phyloP scores from a whole-genome alignment of 2,329 filamentous ascomycete species.

The Sphaerulina musiva region DNA sequence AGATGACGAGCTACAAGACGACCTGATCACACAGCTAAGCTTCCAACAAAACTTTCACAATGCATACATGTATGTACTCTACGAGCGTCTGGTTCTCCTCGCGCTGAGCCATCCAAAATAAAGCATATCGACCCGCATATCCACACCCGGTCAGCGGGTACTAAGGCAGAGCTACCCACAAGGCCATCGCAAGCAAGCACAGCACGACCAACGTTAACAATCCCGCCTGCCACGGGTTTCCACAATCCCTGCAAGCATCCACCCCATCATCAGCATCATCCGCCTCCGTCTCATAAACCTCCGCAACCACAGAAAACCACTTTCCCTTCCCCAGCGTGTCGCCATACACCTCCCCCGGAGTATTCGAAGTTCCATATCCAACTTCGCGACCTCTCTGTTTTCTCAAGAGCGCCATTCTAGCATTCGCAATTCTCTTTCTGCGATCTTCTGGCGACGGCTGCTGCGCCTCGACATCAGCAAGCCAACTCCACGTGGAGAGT shows the following conservation, averaged over 20 bases:
- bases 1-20: too few relatives aligned
- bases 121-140: neutral
- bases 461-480: slow-evolving; percentile 3
- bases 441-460: neutral
- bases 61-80: too few relatives aligned
- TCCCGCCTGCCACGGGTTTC: slow-evolving; percentile 2
- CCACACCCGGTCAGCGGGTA: neutral
- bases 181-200: neutral
- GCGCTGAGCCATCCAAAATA: neutral
- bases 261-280: neutral
- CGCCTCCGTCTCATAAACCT: neutral
- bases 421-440: neutral
- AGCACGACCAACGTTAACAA: neutral
- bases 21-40: too few relatives aligned
- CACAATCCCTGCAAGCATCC: neutral
- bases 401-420: neutral
- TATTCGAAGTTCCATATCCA: neutral
- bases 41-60: too few relatives aligned
- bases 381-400: neutral
- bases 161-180: neutral
- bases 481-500: neutral
- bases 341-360: neutral
- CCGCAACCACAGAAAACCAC: neutral
- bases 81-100: too few relatives aligned
- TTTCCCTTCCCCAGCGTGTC: neutral